Base-by-base conservation (phyloP, 2,329 filamentous ascomycete genomes). In the Aspergillus bombycis region DNA sequence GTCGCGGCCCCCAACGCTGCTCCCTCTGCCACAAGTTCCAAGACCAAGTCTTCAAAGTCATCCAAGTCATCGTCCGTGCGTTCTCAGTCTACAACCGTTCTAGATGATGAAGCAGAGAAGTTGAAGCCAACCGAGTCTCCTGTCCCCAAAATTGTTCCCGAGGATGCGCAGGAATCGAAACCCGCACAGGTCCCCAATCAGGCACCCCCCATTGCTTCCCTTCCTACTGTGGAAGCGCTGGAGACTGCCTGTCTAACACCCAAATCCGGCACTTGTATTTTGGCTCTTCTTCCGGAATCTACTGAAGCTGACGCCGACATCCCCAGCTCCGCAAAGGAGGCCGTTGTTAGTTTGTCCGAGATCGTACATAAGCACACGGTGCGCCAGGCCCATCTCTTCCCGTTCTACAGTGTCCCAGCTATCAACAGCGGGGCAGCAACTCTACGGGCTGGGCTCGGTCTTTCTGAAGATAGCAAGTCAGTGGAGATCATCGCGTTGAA, bases 401-500 rank as follows among this genome's bases (percentile, higher is more conserved):
- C 94, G 28, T 91, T 97, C 79, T 94, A 90, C 75, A 88, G 89
- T 57, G 83, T 98, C 0, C 86, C 92, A 14, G 81, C 82, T 48
- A 81, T 84, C 43, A 90, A 90, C 68, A 77, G 83, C n/a, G 84
- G 84, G 9, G 85, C 85, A 0, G 77, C 80, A 1, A 75, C 78
- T 6, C 77, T 94, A 5, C 82, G 88, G 61, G 79, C 83, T 46
- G 81, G 84, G n/a, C 86, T 97, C 21, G 85, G 82, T 0, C 82
- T 97, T 26, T 77, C 79, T 2, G 73, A 73, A 2, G 77, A 79
- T 0, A 81, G 82, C 1, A 81, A 87, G 8, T 50, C 62, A 1
- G 81, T 93, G 19, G 89, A 94, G 73, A 79, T 98, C 52, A 83
- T 98, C 60, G 93, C 93, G 19, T 77, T 96, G 63, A 97, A 97